A percentile compares a stretch with the other conserved stretches of the same genome.
Evolutionary conservation across 495 filamentous ascomycete species (phyloP).

Genomic region (Glarea lozoyensis): DNA sequence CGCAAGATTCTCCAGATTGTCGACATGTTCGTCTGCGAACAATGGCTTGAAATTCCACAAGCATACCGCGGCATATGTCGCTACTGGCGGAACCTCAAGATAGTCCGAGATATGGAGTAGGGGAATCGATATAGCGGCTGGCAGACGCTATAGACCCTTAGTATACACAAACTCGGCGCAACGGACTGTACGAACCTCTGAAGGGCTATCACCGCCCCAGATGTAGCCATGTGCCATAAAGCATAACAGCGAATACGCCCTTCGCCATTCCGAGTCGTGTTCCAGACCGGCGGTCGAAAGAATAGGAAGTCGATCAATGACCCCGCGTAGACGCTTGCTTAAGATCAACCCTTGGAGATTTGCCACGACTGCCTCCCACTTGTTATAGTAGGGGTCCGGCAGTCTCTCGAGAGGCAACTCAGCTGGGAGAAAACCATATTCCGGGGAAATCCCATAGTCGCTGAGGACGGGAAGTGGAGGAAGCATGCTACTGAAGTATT

Average conservation of each 20-base stretch:
- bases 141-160: conserved; percentile 55
- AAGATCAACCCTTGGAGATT: conserved; percentile 85
- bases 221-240: conserved; percentile 92
- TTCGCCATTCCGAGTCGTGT: conserved; percentile 80
- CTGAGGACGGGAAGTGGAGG: conserved; percentile 67
- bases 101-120: conserved; percentile 68
- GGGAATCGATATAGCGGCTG: conserved; percentile 75
- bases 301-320: conserved; percentile 70
- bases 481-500: conserved; percentile 49
- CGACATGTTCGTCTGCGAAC: conserved; percentile 69
- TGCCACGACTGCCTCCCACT: conserved; percentile 77
- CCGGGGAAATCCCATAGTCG: conserved; percentile 82
- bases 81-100: conserved; percentile 85
- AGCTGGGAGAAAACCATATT: conserved; percentile 81
- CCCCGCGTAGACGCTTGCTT: conserved; percentile 66
- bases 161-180: neutral
- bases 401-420: conserved; percentile 71
- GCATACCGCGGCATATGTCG: conserved; percentile 84
- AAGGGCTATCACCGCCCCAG: conserved; percentile 82
- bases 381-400: conserved; percentile 81
- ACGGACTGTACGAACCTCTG: conserved; percentile 53
- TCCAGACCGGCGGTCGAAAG: conserved; percentile 72
- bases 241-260: conserved; percentile 78
- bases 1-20: conserved; percentile 74
- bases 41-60: conserved; percentile 96